Base-by-base conservation (phyloP, 2,329 filamentous ascomycete genomes). In the Lasiodiplodia sp. region DNA sequence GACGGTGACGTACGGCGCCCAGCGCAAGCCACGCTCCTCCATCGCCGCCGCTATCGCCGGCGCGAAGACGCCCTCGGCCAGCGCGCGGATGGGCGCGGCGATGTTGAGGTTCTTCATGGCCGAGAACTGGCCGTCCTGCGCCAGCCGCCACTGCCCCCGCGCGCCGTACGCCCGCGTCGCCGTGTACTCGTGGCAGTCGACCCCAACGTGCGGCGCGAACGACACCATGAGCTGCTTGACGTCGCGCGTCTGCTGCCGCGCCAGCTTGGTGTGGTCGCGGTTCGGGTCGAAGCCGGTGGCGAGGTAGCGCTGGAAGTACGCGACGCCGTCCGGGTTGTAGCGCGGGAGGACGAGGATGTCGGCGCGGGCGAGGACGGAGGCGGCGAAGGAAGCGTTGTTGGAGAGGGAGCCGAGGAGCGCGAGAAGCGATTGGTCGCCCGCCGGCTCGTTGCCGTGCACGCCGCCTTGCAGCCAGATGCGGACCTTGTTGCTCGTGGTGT, bases 71-170 rank as follows among this genome's bases (percentile, higher is more conserved):
- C 71, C 70, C 64, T 80, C 77, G 10, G 75, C 71, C n/a, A 80
- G 71, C 18, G 73, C 65, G 28, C 79, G 78, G 55, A 80, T 80
- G 0, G 67, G 55, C 0, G 72, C 68, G 28, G 79, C 72, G 55
- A 80, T 79, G 70, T 80, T 79, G n/a, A 79, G 70, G 65, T 80
- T 80, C 72, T 77, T 77, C 11, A 77, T 77, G 12, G 76, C 77
- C 49, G 75, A 76, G 69, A 74, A 76, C 72, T 79, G 75, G 37
- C 73, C 78, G 53, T 80, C 78, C 2, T 76, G 75, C 8, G 75
- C 78, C 11, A 78, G 78, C 37, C 71, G 74, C 63, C 78, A 79
- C 34, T 75, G 72, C 2, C 14, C 25, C 23, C n/a, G 8, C 3
- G 70, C 72, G 4, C 74, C 72, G 53, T 75, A 79, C n/a, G 73